Evolutionary conservation across 2,329 filamentous ascomycete genomes (phyloP), one percentile per base, ranked within the genome.

Genomic region (Thermochaetoides dissita): DNA sequence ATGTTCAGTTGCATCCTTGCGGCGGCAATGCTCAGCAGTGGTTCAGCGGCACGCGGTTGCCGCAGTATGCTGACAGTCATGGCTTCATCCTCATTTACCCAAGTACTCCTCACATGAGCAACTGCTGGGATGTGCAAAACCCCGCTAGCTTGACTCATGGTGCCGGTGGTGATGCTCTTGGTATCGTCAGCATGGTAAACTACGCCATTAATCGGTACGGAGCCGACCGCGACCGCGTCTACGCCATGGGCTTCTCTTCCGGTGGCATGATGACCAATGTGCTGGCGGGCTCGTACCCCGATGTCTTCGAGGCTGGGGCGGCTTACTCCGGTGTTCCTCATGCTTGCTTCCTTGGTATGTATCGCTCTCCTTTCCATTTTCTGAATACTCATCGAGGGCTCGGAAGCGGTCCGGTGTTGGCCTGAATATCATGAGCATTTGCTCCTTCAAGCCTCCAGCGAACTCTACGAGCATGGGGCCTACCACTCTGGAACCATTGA

Each of bases 121-220:
- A 56, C 49, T 75, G 72, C 56, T 75, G 71, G 70, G 72, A 76
- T 46, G 70, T 74, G 8, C 62, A 65, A 9, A 68, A 62, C 35
- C 49, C 59, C 3, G 53, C 51, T 28, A 63, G 64, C 2, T 59
- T 74, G 1, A 67, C 63, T 3, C 70, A 72, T 48, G 60, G 67
- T 45, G 63, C 61, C 9, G 69, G 69, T 28, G 67, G 69, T 11
- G 69, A 74, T 54, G 65, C 62, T 10, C 61, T 65, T 28, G 62
- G 63, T 1, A 70, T 74, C 47, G 62, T 66, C 33, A 69, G 63
- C 51, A 72, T 73, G 70, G 67, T 73, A 37, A 60, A 59, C 40
- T 72, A 69, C 49, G 60, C 67, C 3, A 50, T 73, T 7, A 48
- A 50, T n/a, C 63, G 62, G 46, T 72, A 72, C 56, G 56, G 53